A percentile compares a stretch with the other conserved stretches of the same genome.
Conservation (phyloP, 2,329 filamentous ascomycete genomes). For the Chaetomiaceae sp. region DNA sequence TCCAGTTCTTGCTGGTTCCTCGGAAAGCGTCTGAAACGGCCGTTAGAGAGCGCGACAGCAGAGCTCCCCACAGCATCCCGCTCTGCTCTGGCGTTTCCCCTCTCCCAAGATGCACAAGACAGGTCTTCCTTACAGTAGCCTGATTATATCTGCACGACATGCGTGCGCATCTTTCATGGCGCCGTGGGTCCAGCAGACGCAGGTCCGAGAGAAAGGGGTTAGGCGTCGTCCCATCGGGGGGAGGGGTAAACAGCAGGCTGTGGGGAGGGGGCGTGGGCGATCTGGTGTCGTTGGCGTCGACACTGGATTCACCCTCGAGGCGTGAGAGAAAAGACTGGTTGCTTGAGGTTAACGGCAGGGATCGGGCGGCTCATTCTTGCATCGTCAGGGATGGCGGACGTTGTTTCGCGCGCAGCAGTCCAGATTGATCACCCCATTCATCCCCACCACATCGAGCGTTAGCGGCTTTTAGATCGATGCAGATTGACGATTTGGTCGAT, state of each 20-base stretch:
- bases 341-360: conserved; percentile 1
- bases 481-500: conserved; percentile 16
- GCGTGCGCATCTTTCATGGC: conserved; percentile 9
- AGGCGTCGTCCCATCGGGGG: conserved; percentile 29
- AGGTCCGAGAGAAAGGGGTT: conserved; percentile 41
- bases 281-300: neutral
- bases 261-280: conserved; percentile 19
- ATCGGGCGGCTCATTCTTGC: conserved; percentile 10
- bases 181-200: conserved; percentile 33
- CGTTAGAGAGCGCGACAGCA: neutral
- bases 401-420: neutral
- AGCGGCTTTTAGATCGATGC: conserved; percentile 20
- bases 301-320: conserved; percentile 21
- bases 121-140: conserved; percentile 1
- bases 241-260: conserved; percentile 15
- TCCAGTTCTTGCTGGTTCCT: neutral
- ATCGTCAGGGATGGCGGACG: neutral
- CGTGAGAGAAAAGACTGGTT: conserved; percentile 4
- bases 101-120: neutral
- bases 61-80: neutral
- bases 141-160: neutral
- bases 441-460: conserved; percentile 1
- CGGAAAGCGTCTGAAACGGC: too few relatives aligned
- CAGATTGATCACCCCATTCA: neutral
- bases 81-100: neutral